These are phyloP conservation scores for Amphichorda felina DNA, from an alignment of 2,329 filamentous ascomycete genomes.

Conservation along the genomic window DNA sequence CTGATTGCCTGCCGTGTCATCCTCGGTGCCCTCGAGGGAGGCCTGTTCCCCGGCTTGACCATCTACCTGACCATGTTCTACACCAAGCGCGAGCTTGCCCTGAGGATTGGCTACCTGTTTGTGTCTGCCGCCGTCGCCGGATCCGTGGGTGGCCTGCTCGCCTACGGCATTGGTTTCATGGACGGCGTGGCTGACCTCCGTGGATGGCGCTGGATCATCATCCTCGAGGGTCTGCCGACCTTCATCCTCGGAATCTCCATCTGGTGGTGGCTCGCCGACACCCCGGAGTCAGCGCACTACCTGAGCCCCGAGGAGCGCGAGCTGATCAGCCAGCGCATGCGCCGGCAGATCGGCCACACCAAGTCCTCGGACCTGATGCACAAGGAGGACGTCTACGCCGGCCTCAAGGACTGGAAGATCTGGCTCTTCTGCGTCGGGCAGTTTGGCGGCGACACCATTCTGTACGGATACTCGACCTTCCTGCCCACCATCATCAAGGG, in stretches of 20 bases:
- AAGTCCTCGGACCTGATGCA: constrained; percentile 15
- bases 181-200: constrained; percentile 13
- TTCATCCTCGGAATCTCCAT: constrained; percentile 13
- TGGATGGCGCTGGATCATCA: constrained; percentile 46
- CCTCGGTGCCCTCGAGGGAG: constrained; percentile 32
- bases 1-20: constrained; percentile 29
- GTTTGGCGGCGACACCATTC: constrained; percentile 50
- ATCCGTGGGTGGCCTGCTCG: constrained; percentile 14
- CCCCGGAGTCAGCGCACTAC: constrained; percentile 39
- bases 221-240: constrained; percentile 30
- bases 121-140: constrained; percentile 26
- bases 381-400: constrained; percentile 45
- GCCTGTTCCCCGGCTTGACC: constrained; percentile 26
- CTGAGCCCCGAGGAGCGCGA: constrained; percentile 37
- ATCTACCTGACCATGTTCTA: constrained; percentile 37
- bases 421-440: constrained; percentile 47
- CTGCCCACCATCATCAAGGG: constrained; percentile 54
- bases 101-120: constrained; percentile 25
- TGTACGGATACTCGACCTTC: constrained; percentile 52
- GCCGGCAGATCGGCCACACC: constrained; percentile 15
- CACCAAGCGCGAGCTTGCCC: constrained; percentile 39
- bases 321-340: constrained; percentile 15
- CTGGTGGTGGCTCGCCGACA: constrained; percentile 16
- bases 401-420: constrained; percentile 52
- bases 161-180: constrained; percentile 25